Conservation (phyloP, 768 basidiomycete genomes). For the Tremella fuciformis region DNA sequence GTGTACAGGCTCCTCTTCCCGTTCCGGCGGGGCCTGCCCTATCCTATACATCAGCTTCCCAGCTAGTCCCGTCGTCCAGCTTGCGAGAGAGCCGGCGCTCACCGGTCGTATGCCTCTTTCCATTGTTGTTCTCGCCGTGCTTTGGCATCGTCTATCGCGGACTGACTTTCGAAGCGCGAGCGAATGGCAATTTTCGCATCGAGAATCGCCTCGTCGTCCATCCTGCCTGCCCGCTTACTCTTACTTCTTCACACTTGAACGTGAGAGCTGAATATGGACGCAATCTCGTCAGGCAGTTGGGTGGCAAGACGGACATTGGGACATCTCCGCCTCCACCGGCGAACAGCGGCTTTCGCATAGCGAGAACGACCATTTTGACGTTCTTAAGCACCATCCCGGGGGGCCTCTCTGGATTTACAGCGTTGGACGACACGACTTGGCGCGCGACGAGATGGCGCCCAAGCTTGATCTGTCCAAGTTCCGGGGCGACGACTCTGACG, state of each 20-base stretch:
- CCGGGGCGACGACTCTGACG: slow-evolving; percentile 47
- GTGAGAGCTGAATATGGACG: background rate
- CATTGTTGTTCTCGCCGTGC: slow-evolving; percentile 50
- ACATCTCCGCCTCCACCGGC: background rate
- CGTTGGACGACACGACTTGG: too few relatives aligned
- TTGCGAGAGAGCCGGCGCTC: slow-evolving; percentile 8
- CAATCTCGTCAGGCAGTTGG: background rate
- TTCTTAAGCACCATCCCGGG: too few relatives aligned
- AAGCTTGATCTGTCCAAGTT: slow-evolving; percentile 50
- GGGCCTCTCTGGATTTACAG: too few relatives aligned
- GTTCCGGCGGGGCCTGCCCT: slow-evolving; percentile 52
- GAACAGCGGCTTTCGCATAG: too few relatives aligned
- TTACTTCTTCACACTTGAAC: too few relatives aligned
- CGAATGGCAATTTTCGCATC: slow-evolving; percentile 30
- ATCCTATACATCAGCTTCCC: slow-evolving; percentile 35
- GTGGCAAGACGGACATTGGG: background rate
- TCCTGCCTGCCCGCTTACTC: background rate
- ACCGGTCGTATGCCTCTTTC: slow-evolving; percentile 53
- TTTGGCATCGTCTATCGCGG: slow-evolving; percentile 51
- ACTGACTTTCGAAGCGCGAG: slow-evolving; percentile 52
- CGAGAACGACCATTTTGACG: too few relatives aligned
- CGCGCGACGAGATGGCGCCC: slow-evolving; percentile 32
- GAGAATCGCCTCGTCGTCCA: slow-evolving; percentile 23
- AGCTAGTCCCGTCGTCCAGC: background rate
- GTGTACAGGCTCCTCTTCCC: slow-evolving; percentile 41